Conservation (phyloP, 2,329 filamentous ascomycete species). For the Thelonectria rubi region DNA sequence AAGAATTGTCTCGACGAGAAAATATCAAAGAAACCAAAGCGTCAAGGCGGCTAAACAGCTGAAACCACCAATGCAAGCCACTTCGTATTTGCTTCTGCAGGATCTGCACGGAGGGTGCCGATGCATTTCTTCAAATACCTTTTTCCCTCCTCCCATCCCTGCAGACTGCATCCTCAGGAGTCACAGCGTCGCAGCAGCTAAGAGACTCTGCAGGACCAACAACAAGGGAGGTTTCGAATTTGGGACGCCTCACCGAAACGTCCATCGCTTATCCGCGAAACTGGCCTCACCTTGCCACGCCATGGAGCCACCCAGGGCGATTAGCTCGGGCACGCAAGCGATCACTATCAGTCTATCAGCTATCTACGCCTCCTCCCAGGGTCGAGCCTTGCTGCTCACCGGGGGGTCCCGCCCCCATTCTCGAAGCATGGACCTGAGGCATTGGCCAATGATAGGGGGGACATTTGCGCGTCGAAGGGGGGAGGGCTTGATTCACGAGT, state of each 20-base stretch:
- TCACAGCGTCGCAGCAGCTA: neutral
- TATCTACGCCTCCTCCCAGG: constrained; percentile 14
- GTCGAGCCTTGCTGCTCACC: neutral
- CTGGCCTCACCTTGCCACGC: constrained; percentile 24
- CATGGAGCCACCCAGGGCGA: constrained; percentile 6
- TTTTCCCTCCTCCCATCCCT: constrained; percentile 10
- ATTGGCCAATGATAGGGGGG: constrained; percentile 15
- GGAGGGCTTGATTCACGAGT: constrained; percentile 11
- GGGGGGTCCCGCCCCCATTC: constrained; percentile 19
- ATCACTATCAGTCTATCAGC: constrained; percentile 9
- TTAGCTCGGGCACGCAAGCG: constrained; percentile 1
- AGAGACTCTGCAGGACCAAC: neutral
- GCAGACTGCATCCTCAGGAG: neutral
- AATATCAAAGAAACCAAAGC: neutral
- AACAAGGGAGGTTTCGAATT: neutral
- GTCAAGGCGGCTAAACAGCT: too few relatives aligned
- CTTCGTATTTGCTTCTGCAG: neutral
- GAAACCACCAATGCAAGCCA: neutral
- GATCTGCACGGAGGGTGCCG: neutral
- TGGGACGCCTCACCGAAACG: constrained; percentile 4
- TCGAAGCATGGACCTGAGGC: constrained; percentile 14
- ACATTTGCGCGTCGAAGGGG: neutral
- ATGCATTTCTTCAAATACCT: constrained; percentile 17
- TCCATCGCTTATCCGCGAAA: constrained; percentile 15
- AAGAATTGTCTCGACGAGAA: neutral